phyloP scores from a whole-genome alignment of 1,284 basidiomycete species.

The Coniferiporia weirii region DNA sequence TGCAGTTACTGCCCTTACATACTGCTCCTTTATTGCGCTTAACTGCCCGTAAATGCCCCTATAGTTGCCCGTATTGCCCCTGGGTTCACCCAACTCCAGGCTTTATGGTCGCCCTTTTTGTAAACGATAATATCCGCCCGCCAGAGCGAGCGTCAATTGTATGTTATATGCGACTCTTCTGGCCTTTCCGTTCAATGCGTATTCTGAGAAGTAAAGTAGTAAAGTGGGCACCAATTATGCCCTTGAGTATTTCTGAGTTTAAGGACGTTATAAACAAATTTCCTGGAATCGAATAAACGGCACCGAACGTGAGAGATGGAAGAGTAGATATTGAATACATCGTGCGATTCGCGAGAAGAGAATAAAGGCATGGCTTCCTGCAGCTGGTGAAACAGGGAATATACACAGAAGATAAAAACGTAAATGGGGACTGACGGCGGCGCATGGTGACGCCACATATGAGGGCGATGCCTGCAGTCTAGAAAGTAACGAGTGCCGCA shows the following conservation, averaged over 20 bases:
- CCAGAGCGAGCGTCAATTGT: neutral
- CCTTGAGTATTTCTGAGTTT: neutral
- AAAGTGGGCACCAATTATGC: too few relatives aligned
- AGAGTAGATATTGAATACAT: too few relatives aligned
- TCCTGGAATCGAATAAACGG: too few relatives aligned
- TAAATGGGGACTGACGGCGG: neutral
- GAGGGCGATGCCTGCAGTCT: slow-evolving; percentile 18
- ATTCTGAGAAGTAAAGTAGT: too few relatives aligned
- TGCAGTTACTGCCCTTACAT: neutral
- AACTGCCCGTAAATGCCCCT: neutral
- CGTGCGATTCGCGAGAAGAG: too few relatives aligned
- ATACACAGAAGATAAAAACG: neutral
- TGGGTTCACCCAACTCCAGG: neutral
- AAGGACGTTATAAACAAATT: too few relatives aligned
- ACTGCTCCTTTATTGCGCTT: neutral
- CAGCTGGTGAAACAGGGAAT: neutral
- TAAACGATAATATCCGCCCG: neutral
- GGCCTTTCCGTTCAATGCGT: too few relatives aligned
- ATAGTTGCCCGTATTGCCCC: neutral
- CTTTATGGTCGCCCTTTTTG: neutral
- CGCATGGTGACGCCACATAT: neutral
- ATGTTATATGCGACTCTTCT: slow-evolving; percentile 2
- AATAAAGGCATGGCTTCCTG: too few relatives aligned
- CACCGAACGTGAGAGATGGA: too few relatives aligned
- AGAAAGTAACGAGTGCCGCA: slow-evolving; percentile 74